Evolutionary conservation across 2,329 filamentous ascomycete species (phyloP), one percentile per base, ranked within the genome.

Genomic region (Fusarium buxicola): DNA sequence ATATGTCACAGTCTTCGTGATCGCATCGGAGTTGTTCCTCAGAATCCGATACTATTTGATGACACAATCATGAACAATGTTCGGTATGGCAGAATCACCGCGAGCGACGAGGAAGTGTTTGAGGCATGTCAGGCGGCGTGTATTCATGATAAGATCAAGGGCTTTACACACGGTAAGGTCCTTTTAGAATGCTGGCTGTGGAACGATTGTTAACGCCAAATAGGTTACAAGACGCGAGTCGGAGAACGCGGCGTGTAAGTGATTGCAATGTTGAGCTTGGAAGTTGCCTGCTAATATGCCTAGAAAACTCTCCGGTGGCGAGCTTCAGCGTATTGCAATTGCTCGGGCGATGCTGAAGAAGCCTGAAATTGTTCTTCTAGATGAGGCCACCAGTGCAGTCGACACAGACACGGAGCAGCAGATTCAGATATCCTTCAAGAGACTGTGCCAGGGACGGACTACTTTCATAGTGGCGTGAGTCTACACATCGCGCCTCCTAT

Each of bases 371-470:
- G 86, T 94, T 9, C 82, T 94, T 34, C 82, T 94, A 1, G 91
- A 94, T 64, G 91, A 94, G 74, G 89, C 91, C 2, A 93, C 92
- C 5, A 92, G 89, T 32, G 88, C 91, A 7, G 88, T 94, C 55
- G 88, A 92, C 59, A 89, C 88, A 0, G 85, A 88, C 30, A 90
- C 87, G 2, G 88, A 90, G 73, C 84, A 86, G 52, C 84, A 86
- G 64, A 90, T 90, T 40, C 88, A 90, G 66, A 78, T 84, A 28
- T 88, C 87, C 0, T 82, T 90, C 49, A 78, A 78, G 55, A 79
- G 78, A 45, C 78, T 89, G 8, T 88, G 86, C 60, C 77, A 83
- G 56, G 85, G 83, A 3, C 84, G 87, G 21, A 90, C 88, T 2
- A 90, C 87, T 0, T 88, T 90, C 61, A 85, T 89, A 24, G 86